These are phyloP conservation scores for Ramaria rubella DNA, from an alignment of 768 basidiomycete species.

Conservation along the genomic window DNA sequence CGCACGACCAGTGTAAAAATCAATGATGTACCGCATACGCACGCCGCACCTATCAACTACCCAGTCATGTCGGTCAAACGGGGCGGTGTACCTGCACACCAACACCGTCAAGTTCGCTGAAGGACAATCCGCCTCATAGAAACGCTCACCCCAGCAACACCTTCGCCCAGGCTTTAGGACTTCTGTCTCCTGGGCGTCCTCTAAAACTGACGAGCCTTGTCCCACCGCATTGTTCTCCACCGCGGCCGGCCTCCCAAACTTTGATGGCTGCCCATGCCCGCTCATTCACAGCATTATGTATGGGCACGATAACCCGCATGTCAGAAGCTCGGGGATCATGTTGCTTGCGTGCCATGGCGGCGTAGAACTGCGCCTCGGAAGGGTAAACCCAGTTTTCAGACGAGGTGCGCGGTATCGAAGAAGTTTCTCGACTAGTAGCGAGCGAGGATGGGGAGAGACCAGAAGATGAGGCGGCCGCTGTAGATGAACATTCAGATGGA, in stretches of 20 bases:
- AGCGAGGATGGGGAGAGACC: conserved; percentile 29
- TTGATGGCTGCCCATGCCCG: conserved; percentile 79
- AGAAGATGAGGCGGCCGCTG: conserved; percentile 17
- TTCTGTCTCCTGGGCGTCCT: conserved; percentile 75
- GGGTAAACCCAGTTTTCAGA: conserved; percentile 94
- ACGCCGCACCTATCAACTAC: conserved; percentile 88
- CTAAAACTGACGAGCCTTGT: conserved; percentile 84
- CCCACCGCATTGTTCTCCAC: conserved; percentile 77
- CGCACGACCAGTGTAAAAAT: conserved; percentile 85
- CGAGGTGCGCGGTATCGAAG: conserved; percentile 74
- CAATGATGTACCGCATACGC: conserved; percentile 89
- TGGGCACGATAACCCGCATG: conserved; percentile 94
- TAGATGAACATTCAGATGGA: conserved; percentile 17
- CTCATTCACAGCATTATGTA: conserved; percentile 99
- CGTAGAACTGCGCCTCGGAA: conserved; percentile 96
- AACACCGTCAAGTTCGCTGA: conserved; percentile 13
- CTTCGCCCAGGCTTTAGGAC: conserved; percentile 75
- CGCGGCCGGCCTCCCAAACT: conserved; percentile 76
- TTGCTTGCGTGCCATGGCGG: conserved; percentile 94
- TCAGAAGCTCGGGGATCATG: conserved; percentile 82
- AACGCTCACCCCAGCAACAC: conserved; percentile 73
- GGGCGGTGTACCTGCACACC: conserved; percentile 69
- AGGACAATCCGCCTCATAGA: not conserved
- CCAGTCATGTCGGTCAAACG: conserved; percentile 98
- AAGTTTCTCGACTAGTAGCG: conserved; percentile 70